Evolutionary conservation across 441 rosid genomes (phyloP), one percentile per base, ranked within the genome.

Genomic region (Populus hybrid): DNA sequence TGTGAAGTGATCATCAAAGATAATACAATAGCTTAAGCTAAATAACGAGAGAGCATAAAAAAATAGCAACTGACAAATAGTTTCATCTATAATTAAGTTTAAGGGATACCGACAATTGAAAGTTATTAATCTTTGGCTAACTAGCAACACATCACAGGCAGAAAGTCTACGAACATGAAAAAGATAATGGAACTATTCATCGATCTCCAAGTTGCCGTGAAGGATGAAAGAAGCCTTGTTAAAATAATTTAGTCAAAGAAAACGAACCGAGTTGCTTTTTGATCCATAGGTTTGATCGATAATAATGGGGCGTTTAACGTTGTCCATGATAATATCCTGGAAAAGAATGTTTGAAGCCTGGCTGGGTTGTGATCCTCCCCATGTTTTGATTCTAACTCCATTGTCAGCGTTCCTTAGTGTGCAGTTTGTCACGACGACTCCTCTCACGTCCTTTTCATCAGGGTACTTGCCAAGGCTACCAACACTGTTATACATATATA

Each of bases 321-420:
- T 77, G 0, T 81, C 54, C 92, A 92, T 86, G 34, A 79, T 14
- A 35, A 94, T 75, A 68, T 92, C 80, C n/a, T 81, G 74, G 61
- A 85, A 92, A 4, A 73, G 36, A 65, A 94, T 73, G 75, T 61
- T 63, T 0, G 77, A 30, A 54, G 90, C 95, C 68, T 40, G 46
- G 73, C 89, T 84, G 10, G 90, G 86, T 14, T 14, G 75, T 8
- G 92, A 84, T 32, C 84, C 90, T 32, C 80, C 83, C 80, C 81
- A 85, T 6, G 95, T 94, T 79, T 94, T 94, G 87, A 92, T 92
- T 69, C 98, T 87, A 20, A 84, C 65, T 38, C 97, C 98, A 78
- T 92, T 92, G 42, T 81, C 81, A 0, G 95, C 86, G 5, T 46
- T 74, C 10, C 20, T 34, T 76, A 93, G 36, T 3, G 90, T 89